phyloP scores from a whole-genome alignment of 495 filamentous ascomycete genomes.

The Penicillium paxilli region DNA sequence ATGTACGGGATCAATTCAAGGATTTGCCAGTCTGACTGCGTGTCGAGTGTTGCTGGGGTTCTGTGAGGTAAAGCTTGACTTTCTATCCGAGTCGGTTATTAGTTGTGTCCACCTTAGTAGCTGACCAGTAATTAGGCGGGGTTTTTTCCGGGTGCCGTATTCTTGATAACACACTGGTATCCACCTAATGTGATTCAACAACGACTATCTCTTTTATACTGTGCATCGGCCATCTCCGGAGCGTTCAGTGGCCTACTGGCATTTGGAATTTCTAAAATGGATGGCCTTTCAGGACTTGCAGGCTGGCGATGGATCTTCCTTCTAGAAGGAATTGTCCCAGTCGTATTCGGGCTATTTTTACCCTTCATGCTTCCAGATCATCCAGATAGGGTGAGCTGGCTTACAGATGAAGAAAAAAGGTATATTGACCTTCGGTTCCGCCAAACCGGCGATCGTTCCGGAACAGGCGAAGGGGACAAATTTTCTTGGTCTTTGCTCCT shows the following conservation, averaged over 20 bases:
- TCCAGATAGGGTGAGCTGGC: neutral
- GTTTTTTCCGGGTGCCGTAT: slow-evolving; percentile 54
- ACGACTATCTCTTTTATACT: slow-evolving; percentile 52
- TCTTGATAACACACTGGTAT: slow-evolving; percentile 53
- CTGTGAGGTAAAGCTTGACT: neutral
- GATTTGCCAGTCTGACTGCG: neutral
- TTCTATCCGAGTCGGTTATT: no score
- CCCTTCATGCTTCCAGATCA: slow-evolving; percentile 26
- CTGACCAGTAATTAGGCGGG: slow-evolving; percentile 25
- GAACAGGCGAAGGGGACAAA: neutral
- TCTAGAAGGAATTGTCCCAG: slow-evolving; percentile 51
- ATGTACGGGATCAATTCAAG: neutral
- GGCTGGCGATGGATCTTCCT: slow-evolving; percentile 58
- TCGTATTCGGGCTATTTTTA: slow-evolving; percentile 39
- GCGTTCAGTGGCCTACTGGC: slow-evolving; percentile 54
- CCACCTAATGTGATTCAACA: slow-evolving; percentile 50
- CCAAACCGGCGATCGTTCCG: neutral
- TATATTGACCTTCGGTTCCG: neutral
- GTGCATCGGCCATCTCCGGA: slow-evolving; percentile 50
- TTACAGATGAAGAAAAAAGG: neutral
- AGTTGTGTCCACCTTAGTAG: no score
- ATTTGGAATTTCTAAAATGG: slow-evolving; percentile 47
- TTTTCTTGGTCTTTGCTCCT: slow-evolving; percentile 1
- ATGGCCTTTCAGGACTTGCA: slow-evolving; percentile 33
- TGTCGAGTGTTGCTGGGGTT: slow-evolving; percentile 1